Evolutionary conservation across 768 basidiomycete species (phyloP).

Genomic region (Pleurotus pulmonarius): DNA sequence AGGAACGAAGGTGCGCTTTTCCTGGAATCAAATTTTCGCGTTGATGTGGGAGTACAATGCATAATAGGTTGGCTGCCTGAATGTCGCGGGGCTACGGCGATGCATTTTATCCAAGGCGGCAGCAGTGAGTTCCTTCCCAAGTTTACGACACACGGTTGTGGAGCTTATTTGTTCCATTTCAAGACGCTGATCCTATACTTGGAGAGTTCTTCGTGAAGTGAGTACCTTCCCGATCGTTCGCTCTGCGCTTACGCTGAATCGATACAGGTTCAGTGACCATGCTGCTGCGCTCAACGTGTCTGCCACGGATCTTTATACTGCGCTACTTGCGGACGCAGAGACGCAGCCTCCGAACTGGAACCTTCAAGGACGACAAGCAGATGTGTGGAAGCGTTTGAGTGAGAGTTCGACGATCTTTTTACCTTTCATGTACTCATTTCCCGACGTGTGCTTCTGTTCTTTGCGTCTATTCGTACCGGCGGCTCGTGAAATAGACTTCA

Average conservation of each 20-base stretch:
- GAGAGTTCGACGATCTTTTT: slow-evolving; percentile 10
- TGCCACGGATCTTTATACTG: slow-evolving; percentile 45
- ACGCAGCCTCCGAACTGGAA: slow-evolving; percentile 58
- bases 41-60: background rate
- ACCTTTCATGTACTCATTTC: background rate
- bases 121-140: slow-evolving; percentile 40
- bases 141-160: background rate
- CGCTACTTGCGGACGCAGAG: slow-evolving; percentile 58
- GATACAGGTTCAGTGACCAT: slow-evolving; percentile 44
- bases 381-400: slow-evolving; percentile 55
- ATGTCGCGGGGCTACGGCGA: slow-evolving; percentile 52
- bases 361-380: slow-evolving; percentile 55
- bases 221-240: slow-evolving; percentile 6
- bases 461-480: background rate
- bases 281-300: slow-evolving; percentile 45
- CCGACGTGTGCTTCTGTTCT: too few species aligned
- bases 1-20: slow-evolving; percentile 49
- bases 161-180: background rate
- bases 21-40: background rate
- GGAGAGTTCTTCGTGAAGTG: slow-evolving; percentile 66
- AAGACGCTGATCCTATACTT: slow-evolving; percentile 62
- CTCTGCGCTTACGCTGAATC: background rate
- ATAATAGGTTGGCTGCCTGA: slow-evolving; percentile 61
- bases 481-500: slow-evolving; percentile 25
- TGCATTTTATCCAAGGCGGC: slow-evolving; percentile 56